Evolutionary conservation across 2,329 filamentous ascomycete genomes (phyloP).

Genomic region (Calonectria pseudoturangicola): DNA sequence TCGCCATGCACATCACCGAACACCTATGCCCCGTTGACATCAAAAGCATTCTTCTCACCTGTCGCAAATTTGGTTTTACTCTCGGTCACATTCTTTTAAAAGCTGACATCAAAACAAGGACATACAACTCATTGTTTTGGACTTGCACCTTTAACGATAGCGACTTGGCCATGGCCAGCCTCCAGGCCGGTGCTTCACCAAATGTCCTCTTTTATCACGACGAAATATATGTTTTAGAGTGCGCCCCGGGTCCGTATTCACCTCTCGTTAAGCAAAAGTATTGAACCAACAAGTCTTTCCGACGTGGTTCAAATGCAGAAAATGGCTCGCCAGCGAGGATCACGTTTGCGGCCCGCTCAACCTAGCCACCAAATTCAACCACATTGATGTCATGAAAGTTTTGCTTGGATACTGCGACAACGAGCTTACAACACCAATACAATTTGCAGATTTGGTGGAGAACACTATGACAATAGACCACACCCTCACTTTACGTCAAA

Average conservation of each 20-base stretch:
- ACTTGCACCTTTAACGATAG: conserved; percentile 16
- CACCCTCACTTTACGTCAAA: too few relatives aligned
- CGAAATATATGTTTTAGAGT: too few relatives aligned
- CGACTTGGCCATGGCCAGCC: conserved; percentile 5
- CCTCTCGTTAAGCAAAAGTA: too few relatives aligned
- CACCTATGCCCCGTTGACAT: not conserved
- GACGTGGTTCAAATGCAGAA: not conserved
- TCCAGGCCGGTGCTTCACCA: conserved; percentile 15
- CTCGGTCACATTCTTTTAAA: not conserved
- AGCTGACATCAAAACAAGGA: conserved; percentile 15
- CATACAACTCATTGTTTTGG: conserved; percentile 23
- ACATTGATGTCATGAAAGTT: conserved; percentile 24
- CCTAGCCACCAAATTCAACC: conserved; percentile 24
- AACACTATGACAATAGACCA: not conserved
- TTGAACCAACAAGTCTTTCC: conserved; percentile 13
- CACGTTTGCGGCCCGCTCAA: conserved; percentile 4
- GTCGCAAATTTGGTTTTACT: not conserved
- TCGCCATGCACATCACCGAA: not conserved
- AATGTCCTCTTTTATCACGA: conserved; percentile 16
- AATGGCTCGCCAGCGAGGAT: not conserved
- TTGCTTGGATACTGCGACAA: conserved; percentile 7
- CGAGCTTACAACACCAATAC: too few relatives aligned
- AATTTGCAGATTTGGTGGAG: conserved; percentile 3
- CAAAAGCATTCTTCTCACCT: conserved; percentile 3
- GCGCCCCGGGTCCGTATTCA: too few relatives aligned